phyloP scores from a whole-genome alignment of 2,329 filamentous ascomycete species.

The Xylaria sp. region DNA sequence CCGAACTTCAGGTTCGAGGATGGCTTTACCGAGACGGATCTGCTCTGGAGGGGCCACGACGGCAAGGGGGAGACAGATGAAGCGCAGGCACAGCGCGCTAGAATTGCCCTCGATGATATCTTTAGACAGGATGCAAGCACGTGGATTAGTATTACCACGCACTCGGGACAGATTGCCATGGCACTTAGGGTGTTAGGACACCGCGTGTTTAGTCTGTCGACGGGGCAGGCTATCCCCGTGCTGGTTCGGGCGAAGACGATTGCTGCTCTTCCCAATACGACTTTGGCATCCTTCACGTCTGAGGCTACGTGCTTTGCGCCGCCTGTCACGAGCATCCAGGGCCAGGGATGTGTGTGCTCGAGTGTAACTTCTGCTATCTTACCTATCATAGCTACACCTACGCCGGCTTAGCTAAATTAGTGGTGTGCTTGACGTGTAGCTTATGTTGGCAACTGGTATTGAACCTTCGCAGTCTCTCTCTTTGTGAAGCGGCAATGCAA shows the following conservation, averaged over 20 bases:
- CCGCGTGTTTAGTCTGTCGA: slow-evolving; percentile 69
- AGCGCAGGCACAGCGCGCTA: slow-evolving; percentile 62
- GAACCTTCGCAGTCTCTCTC: background rate
- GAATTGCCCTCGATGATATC: slow-evolving; percentile 64
- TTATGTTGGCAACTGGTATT: no score
- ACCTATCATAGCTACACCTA: slow-evolving; percentile 31
- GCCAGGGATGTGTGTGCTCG: slow-evolving; percentile 56
- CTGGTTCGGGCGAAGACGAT: slow-evolving; percentile 68
- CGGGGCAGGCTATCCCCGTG: slow-evolving; percentile 74
- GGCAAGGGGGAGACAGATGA: slow-evolving; percentile 54
- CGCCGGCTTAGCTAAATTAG: background rate
- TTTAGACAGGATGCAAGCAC: slow-evolving; percentile 63
- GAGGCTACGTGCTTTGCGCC: slow-evolving; percentile 58
- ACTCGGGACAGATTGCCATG: slow-evolving; percentile 66
- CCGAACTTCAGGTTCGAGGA: slow-evolving; percentile 67
- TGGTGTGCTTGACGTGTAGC: no score
- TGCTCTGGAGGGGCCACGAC: slow-evolving; percentile 54
- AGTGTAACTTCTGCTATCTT: slow-evolving; percentile 30
- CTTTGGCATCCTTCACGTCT: slow-evolving; percentile 51
- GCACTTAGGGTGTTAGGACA: slow-evolving; percentile 68
- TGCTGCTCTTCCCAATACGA: slow-evolving; percentile 43
- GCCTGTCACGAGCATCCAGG: slow-evolving; percentile 56
- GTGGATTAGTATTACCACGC: slow-evolving; percentile 69
- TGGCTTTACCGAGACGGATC: slow-evolving; percentile 67
- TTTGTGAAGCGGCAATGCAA: background rate